Base-by-base conservation (phyloP, 2,329 filamentous ascomycete species). In the Penicillium glabrum region DNA sequence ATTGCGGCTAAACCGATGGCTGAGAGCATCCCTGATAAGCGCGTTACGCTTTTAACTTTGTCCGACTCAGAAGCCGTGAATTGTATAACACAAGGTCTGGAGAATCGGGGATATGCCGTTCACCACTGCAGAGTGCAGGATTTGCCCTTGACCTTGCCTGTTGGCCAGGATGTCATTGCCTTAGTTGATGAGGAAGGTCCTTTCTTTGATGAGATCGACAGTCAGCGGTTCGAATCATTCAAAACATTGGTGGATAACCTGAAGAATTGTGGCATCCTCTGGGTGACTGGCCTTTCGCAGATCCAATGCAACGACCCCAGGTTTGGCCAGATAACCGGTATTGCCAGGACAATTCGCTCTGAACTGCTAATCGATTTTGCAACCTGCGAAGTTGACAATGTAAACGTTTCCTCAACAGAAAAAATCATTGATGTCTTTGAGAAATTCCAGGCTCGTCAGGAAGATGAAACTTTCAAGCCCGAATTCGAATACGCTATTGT, bases 301-400 rank as follows among this genome's bases (percentile, higher is more conserved):
- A 53, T 68, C 1, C n/a, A 46, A 2, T 68, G 62, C 57, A 8
- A 31, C 2, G 68, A 75, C 33, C 71, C 72, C 2, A 51, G 63
- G 0, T 70, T 56, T 46, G 63, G 53, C 1, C 64, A 66, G 29
- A 55, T 65, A 1, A 24, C 67, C 11, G 73, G 73, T 9, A 13
- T 67, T 1, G 60, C 67, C 3, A 57, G 73, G 1, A 67, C 63
- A 0, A 54, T 71, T 4, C 67, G 72, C 1, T 46, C 58, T 0
- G 73, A 74, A 55, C 24, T 68, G 27, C 11, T 23, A 1, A 21
- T 67, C 0, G 61, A 65, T 31, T 65, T 74, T 24, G 67, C 63
- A 1, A 70, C 64, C 1, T 49, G 46, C n/a, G 55, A 62, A 35
- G 46, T 60, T 4, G 59, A 59, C 33, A 31, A 52, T n/a, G 23